phyloP scores from a whole-genome alignment of 345 rosid species.

The Melaleuca alternifolia region DNA sequence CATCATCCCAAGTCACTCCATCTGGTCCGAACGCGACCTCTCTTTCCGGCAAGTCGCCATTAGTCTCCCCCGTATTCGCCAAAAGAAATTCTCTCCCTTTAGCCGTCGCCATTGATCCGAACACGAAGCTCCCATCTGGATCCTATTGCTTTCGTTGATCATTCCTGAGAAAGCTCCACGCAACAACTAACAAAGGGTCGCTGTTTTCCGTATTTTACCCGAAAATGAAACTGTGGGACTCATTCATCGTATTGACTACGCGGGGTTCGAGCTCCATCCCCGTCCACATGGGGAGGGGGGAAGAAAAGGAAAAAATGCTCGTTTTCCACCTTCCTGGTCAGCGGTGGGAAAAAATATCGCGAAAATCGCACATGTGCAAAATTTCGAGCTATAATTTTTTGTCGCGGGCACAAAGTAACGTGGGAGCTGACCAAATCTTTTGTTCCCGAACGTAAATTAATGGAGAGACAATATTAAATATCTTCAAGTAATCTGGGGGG shows the following conservation, averaged over 20 bases:
- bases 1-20: too few species aligned
- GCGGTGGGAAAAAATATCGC: too few species aligned
- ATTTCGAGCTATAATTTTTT: not conserved
- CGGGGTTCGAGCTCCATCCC: not conserved
- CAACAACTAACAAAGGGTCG: too few species aligned
- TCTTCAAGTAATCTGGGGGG: not conserved
- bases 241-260: not conserved
- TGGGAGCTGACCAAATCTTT: not conserved
- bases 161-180: not conserved
- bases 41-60: not conserved
- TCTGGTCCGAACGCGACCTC: not conserved
- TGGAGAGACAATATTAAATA: too few species aligned
- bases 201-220: too few species aligned
- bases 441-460: too few species aligned
- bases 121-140: not conserved
- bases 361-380: too few species aligned
- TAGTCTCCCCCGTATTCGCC: not conserved
- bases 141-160: not conserved
- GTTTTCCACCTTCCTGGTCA: too few species aligned
- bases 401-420: not conserved
- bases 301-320: too few species aligned
- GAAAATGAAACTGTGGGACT: too few species aligned
- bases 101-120: not conserved
- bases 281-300: not conserved
- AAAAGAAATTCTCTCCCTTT: not conserved